Percentiles rank a stretch among this genome's conserved stretches.
phyloP scores from a whole-genome alignment of 2,329 filamentous ascomycete genomes.

The Leptodontidium sp. region DNA sequence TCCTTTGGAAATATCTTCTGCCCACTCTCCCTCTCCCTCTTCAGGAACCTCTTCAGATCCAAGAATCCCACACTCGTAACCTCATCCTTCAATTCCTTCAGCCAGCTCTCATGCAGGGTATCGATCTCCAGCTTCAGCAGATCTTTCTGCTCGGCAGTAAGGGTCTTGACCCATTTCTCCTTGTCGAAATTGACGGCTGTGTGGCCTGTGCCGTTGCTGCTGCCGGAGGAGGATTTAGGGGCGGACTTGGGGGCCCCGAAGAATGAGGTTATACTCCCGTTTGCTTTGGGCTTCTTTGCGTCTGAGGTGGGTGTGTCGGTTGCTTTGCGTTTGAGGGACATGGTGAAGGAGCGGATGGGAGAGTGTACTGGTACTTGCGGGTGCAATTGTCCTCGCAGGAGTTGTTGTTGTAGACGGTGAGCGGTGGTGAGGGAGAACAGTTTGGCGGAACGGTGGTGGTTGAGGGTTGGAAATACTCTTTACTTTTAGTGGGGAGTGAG shows the following conservation, averaged over 20 bases:
- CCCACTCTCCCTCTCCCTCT: slow-evolving; percentile 75
- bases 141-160: slow-evolving; percentile 82
- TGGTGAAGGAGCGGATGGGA: slow-evolving; percentile 38
- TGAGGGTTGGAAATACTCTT: not conserved
- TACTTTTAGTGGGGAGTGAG: not conserved
- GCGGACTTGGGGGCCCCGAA: slow-evolving; percentile 68
- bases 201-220: slow-evolving; percentile 36
- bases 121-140: slow-evolving; percentile 90
- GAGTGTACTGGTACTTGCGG: slow-evolving; percentile 2
- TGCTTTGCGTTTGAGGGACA: slow-evolving; percentile 72
- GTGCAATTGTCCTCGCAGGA: not conserved
- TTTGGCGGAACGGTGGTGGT: not conserved
- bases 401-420: slow-evolving; percentile 10
- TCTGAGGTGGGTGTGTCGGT: slow-evolving; percentile 57
- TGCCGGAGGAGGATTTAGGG: slow-evolving; percentile 31
- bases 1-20: slow-evolving; percentile 87
- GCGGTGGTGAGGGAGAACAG: not conserved
- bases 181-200: slow-evolving; percentile 77
- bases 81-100: slow-evolving; percentile 88
- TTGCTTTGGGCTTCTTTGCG: slow-evolving; percentile 75
- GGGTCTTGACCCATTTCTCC: slow-evolving; percentile 82
- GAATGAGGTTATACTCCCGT: slow-evolving; percentile 88
- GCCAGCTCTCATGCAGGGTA: slow-evolving; percentile 90
- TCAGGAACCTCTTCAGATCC: slow-evolving; percentile 85
- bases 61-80: slow-evolving; percentile 82